A percentile compares a stretch with the other conserved stretches of the same genome.
Evolutionary conservation across 345 rosid species (phyloP).

Genomic region (Eucalyptus virginea): DNA sequence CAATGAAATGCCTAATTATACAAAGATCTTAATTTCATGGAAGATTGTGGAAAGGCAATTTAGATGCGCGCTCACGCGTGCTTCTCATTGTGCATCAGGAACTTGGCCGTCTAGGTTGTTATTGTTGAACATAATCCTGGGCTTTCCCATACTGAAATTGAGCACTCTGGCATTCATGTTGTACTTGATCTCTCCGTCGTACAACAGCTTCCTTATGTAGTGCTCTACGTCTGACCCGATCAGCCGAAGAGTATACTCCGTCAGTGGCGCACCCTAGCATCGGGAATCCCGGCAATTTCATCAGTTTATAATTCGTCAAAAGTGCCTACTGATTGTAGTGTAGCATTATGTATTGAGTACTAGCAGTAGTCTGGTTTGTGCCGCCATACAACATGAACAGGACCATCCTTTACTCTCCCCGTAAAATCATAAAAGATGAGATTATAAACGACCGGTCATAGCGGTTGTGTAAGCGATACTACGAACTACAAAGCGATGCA

Average conservation of each 20-base stretch:
- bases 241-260: conserved; percentile 79
- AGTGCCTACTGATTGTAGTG: neutral
- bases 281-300: neutral
- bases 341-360: neutral
- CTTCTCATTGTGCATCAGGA: neutral
- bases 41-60: neutral
- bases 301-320: neutral
- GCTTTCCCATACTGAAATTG: conserved; percentile 93
- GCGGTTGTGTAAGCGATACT: neutral
- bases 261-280: conserved; percentile 78
- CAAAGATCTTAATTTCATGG: neutral
- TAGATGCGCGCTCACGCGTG: rapidly evolving
- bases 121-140: conserved; percentile 40
- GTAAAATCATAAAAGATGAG: neutral
- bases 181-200: conserved; percentile 82
- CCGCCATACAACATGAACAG: neutral
- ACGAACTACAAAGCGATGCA: neutral
- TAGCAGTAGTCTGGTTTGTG: neutral
- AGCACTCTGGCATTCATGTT: conserved; percentile 73
- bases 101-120: neutral
- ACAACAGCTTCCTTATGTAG: conserved; percentile 78
- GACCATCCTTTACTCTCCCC: neutral
- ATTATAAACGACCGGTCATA: neutral
- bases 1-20: neutral
- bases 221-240: conserved; percentile 92